phyloP scores from a whole-genome alignment of 495 filamentous ascomycete genomes.

The Penicillium silybi region DNA sequence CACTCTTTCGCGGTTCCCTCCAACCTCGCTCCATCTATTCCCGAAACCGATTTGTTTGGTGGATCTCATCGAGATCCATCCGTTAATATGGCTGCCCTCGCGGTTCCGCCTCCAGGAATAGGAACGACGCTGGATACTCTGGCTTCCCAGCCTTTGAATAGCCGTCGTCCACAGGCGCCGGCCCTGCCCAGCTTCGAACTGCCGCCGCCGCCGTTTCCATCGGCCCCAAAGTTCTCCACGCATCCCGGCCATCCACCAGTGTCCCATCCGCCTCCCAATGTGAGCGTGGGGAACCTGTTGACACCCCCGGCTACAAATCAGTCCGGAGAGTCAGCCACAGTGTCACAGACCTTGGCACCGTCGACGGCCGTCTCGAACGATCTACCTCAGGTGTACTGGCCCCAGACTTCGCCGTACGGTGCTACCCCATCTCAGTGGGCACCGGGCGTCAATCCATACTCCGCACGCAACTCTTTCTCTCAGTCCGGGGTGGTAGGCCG shows the following conservation, averaged over 20 bases:
- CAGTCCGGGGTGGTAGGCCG: slow-evolving; percentile 46
- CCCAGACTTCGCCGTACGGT: slow-evolving; percentile 51
- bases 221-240: slow-evolving; percentile 40
- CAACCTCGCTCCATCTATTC: slow-evolving; percentile 25
- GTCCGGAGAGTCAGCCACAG: slow-evolving; percentile 50
- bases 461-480: slow-evolving; percentile 52
- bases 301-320: slow-evolving; percentile 60
- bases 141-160: slow-evolving; percentile 47
- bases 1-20: slow-evolving; percentile 20
- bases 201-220: slow-evolving; percentile 44
- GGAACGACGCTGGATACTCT: slow-evolving; percentile 42
- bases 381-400: slow-evolving; percentile 44
- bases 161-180: slow-evolving; percentile 57
- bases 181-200: slow-evolving; percentile 61
- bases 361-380: slow-evolving; percentile 43
- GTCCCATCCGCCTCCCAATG: slow-evolving; percentile 41
- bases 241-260: slow-evolving; percentile 28
- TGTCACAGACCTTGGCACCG: slow-evolving; percentile 50
- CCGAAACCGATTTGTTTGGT: slow-evolving; percentile 37
- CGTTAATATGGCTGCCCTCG: slow-evolving; percentile 43
- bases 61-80: slow-evolving; percentile 22
- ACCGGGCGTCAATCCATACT: slow-evolving; percentile 37
- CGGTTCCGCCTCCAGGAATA: slow-evolving; percentile 44
- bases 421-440: slow-evolving; percentile 43
- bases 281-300: slow-evolving; percentile 58